A percentile compares a stretch with the other conserved stretches of the same genome.
Evolutionary conservation across 73 alveolate species (phyloP).

Genomic region (Paraurostyla sp.): DNA sequence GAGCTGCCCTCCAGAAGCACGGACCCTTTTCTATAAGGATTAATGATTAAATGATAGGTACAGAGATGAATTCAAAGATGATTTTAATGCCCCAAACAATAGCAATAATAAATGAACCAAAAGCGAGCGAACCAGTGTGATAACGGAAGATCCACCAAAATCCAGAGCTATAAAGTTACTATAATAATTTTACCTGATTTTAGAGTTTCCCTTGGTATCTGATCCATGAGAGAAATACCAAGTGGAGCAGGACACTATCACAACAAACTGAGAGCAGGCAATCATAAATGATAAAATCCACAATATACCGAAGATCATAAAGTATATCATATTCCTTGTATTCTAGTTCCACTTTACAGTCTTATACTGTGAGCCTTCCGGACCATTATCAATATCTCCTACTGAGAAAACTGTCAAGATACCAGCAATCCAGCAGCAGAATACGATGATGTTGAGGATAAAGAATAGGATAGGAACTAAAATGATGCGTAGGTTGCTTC

Average conservation of each 20-base stretch:
- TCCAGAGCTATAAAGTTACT: conserved; percentile 83
- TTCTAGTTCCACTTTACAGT: conserved; percentile 90
- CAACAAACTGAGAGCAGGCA: conserved; percentile 92
- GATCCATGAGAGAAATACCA: conserved; percentile 96
- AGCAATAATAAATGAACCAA: conserved; percentile 89
- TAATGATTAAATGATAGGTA: conserved; percentile 48
- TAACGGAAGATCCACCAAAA: conserved; percentile 79
- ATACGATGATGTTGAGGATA: conserved; percentile 76
- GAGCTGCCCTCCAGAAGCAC: conserved; percentile 61
- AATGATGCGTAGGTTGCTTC: conserved; percentile 78
- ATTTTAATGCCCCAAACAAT: conserved; percentile 68
- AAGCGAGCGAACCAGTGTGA: conserved; percentile 88
- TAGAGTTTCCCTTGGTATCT: conserved; percentile 87
- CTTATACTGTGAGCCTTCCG: conserved; percentile 82
- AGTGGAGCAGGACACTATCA: conserved; percentile 91
- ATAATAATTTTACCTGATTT: conserved; percentile 58
- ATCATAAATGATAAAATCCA: conserved; percentile 91
- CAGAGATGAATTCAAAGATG: conserved; percentile 57
- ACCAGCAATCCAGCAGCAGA: conserved; percentile 90
- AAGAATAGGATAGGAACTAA: conserved; percentile 94
- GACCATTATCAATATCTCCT: conserved; percentile 89
- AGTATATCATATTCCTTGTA: conserved; percentile 89
- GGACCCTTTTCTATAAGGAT: conserved; percentile 70
- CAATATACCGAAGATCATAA: conserved; percentile 89
- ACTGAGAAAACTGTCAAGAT: conserved; percentile 82